Base-by-base conservation (phyloP, 257 asterid species). In the Echium plantagineum region DNA sequence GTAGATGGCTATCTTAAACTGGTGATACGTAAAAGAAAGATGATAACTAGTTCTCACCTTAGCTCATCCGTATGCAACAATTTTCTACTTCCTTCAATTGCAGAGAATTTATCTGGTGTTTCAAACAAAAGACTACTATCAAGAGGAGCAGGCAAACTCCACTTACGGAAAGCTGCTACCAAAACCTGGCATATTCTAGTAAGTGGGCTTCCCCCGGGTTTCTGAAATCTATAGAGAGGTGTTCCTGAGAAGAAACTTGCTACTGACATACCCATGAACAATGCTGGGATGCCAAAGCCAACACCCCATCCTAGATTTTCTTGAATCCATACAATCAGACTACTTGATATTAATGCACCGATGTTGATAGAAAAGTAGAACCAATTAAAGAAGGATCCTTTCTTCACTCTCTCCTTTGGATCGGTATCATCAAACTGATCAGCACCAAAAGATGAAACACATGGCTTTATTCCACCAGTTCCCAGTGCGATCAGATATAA, bases 281-380 rank as follows among this genome's bases (percentile, higher is more conserved):
- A 51, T 20, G 93, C 90, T 59, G 96, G 94, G 75, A 90, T 85
- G 52, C 98, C 96, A 61, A 90, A 90, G 38, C 98, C 98, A 42
- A 90, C 80, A 62, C 96, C 98, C 98, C 98, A 91, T 48, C 98
- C 95, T 7, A 80, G 84, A 70, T 91, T 91, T 19, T 91, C 98
- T 81, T 91, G 96, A 79, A 85, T 81, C 93, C 93, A 91, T 61
- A 91, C 96, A 5, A 91, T 88, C 51, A 91, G 79, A 72, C 87
- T 88, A 57, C 95, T 91, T 1, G 98, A 91, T 65, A 88, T 57
- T 62, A 91, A 35, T 35, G 46, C 46, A 35, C 46, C 46, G 2
- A 35, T 35, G 46, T 35, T 35, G 6, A 35, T 35, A 9, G 46
- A 35, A 35, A 35, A 35, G 9, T 35, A 35, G 12, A 35, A 35